These are phyloP conservation scores for Calonectria pseudoreteaudii DNA, from an alignment of 2,329 filamentous ascomycete species.

Conservation along the genomic window DNA sequence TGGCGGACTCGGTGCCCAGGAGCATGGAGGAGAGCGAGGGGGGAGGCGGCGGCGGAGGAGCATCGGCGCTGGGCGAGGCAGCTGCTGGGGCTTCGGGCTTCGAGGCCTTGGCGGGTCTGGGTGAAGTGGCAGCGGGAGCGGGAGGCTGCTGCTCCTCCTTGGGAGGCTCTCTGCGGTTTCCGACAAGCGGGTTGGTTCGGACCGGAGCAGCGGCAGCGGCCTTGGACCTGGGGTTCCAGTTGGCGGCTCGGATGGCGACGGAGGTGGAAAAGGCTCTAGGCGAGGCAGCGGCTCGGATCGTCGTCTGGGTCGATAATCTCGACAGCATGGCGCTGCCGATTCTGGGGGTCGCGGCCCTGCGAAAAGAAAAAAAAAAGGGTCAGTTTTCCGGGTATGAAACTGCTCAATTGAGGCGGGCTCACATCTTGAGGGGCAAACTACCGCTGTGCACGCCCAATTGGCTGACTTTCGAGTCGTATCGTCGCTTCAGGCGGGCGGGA, in stretches of 20 bases:
- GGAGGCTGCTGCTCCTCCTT: neutral
- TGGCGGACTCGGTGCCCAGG: neutral
- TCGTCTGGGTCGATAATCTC: conserved; percentile 40
- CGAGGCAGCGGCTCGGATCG: conserved; percentile 23
- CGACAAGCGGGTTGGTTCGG: conserved; percentile 48
- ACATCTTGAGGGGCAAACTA: conserved; percentile 37
- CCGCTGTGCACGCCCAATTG: conserved; percentile 35
- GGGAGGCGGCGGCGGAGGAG: conserved; percentile 19
- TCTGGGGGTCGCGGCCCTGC: conserved; percentile 44
- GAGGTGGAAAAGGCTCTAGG: conserved; percentile 49
- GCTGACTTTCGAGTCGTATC: conserved; percentile 27
- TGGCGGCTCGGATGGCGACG: conserved; percentile 40
- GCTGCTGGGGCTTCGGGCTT: conserved; percentile 4
- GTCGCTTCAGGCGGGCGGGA: conserved; percentile 28
- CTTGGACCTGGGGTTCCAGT: neutral
- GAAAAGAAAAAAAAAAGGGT: no score
- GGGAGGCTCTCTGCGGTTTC: conserved; percentile 38
- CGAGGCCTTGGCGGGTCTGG: conserved; percentile 15
- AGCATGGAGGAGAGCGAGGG: conserved; percentile 9
- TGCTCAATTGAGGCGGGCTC: neutral
- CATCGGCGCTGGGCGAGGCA: neutral
- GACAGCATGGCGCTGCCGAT: conserved; percentile 47
- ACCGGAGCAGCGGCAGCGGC: conserved; percentile 12
- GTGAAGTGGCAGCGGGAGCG: neutral
- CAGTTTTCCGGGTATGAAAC: neutral